These are phyloP conservation scores for Hymenoscyphus occultus DNA, from an alignment of 2,329 filamentous ascomycete species.

Conservation along the genomic window DNA sequence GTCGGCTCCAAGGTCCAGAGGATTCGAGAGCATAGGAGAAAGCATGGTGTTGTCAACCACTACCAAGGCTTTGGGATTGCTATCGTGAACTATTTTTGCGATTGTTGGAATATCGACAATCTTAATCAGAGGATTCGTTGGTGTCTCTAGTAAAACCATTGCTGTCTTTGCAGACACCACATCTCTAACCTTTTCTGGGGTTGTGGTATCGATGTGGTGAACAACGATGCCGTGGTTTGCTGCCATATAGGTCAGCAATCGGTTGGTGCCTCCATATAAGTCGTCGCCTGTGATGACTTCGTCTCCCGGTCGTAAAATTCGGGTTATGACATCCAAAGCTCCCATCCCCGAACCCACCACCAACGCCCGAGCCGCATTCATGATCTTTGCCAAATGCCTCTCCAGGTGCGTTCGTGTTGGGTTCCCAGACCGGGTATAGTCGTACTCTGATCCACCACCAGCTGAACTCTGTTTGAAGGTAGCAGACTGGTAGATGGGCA, in stretches of 20 bases:
- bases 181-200: conserved; percentile 64
- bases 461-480: conserved; percentile 94
- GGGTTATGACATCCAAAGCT: conserved; percentile 91
- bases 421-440: conserved; percentile 97
- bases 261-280: conserved; percentile 92
- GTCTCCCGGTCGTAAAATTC: conserved; percentile 85
- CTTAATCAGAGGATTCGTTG: conserved; percentile 97
- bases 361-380: conserved; percentile 87
- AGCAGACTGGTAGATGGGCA: conserved; percentile 97
- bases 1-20: conserved; percentile 89
- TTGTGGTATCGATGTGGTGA: conserved; percentile 93
- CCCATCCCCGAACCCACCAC: conserved; percentile 98
- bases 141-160: conserved; percentile 94
- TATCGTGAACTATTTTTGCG: conserved; percentile 70
- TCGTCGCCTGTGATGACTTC: conserved; percentile 98
- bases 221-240: conserved; percentile 89
- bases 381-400: conserved; percentile 96
- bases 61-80: conserved; percentile 76
- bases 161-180: conserved; percentile 77
- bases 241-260: conserved; percentile 86
- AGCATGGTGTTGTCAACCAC: conserved; percentile 99
- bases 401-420: conserved; percentile 95
- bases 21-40: conserved; percentile 89
- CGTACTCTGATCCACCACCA: conserved; percentile 80
- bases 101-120: conserved; percentile 89